Conservation (phyloP, 768 basidiomycete genomes). For the Mycena olivaceomarginata region DNA sequence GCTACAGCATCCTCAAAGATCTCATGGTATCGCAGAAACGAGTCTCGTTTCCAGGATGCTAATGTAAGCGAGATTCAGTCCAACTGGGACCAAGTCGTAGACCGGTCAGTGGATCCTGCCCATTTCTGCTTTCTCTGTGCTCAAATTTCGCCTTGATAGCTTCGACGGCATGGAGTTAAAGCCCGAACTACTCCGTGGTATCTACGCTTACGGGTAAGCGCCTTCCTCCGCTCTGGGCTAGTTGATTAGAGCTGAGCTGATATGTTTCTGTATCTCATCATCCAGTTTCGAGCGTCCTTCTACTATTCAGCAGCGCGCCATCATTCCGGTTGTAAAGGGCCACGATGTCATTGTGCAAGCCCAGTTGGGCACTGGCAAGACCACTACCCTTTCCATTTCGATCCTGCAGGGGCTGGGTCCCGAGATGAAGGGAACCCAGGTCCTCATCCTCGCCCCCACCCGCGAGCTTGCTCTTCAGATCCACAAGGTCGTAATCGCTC, state of each 20-base stretch:
- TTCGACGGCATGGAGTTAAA: conserved; percentile 99
- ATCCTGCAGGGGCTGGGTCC: conserved; percentile 97
- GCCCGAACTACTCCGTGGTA: conserved; percentile 96
- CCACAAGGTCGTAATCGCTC: conserved; percentile 96
- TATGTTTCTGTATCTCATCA: background rate
- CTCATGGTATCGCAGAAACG: conserved; percentile 68
- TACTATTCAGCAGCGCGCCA: conserved; percentile 99
- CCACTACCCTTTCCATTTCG: conserved; percentile 98
- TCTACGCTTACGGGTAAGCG: conserved; percentile 96
- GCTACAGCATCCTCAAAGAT: conserved; percentile 15
- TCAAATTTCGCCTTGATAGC: conserved; percentile 63
- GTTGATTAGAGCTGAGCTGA: conserved; percentile 23
- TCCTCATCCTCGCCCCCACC: conserved; percentile 98
- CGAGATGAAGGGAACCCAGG: conserved; percentile 92
- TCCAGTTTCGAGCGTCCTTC: conserved; percentile 96
- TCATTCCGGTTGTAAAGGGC: conserved; percentile 97
- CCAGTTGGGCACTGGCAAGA: conserved; percentile 99
- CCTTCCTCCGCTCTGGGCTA: background rate
- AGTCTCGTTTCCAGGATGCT: conserved; percentile 84
- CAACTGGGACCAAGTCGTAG: conserved; percentile 98
- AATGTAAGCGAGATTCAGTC: conserved; percentile 94
- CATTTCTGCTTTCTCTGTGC: conserved; percentile 17
- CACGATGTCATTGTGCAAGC: conserved; percentile 99
- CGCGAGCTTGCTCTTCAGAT: conserved; percentile 99
- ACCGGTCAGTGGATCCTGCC: conserved; percentile 81